Conservation (phyloP, 1,139 yeast genomes). For the Pichia sp. region DNA sequence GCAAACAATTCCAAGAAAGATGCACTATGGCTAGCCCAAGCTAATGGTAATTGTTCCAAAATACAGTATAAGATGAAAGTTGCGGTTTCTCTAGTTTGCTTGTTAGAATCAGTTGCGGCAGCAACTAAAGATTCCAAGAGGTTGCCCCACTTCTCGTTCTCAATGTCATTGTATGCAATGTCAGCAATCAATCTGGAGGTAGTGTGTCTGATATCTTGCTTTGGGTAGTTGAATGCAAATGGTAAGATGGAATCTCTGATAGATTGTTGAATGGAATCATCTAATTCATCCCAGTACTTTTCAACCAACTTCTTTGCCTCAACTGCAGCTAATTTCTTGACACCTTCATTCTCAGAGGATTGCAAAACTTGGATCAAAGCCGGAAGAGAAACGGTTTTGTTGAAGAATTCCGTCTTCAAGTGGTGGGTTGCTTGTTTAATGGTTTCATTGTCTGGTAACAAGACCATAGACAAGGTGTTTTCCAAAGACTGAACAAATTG, state of each 20-base stretch:
- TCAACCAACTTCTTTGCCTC: constrained; percentile 83
- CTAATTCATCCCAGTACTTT: constrained; percentile 62
- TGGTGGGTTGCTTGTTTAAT: constrained; percentile 78
- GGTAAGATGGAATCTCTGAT: constrained; percentile 65
- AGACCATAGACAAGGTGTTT: constrained; percentile 67
- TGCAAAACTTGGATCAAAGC: constrained; percentile 78
- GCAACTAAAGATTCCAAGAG: constrained; percentile 65
- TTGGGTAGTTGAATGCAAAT: constrained; percentile 58
- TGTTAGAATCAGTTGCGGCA: constrained; percentile 58
- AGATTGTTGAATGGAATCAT: constrained; percentile 45
- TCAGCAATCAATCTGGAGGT: constrained; percentile 85
- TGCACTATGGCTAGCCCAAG: constrained; percentile 53
- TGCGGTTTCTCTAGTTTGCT: constrained; percentile 74
- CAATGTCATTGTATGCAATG: constrained; percentile 72
- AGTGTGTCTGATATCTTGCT: constrained; percentile 76
- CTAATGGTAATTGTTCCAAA: constrained; percentile 66
- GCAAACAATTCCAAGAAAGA: constrained; percentile 68
- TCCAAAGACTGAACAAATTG: constrained; percentile 66
- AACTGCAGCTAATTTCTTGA: constrained; percentile 86
- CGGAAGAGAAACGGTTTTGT: constrained; percentile 66
- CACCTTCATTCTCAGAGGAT: constrained; percentile 50
- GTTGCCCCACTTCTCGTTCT: constrained; percentile 64
- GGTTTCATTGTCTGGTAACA: constrained; percentile 68
- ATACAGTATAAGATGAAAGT: constrained; percentile 72
- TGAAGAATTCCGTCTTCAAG: constrained; percentile 69